Percentiles rank a stretch among this genome's conserved stretches.
These are phyloP conservation scores for Phytophthora multivora DNA, from an alignment of 352 stramenopile species.

Conservation along the genomic window DNA sequence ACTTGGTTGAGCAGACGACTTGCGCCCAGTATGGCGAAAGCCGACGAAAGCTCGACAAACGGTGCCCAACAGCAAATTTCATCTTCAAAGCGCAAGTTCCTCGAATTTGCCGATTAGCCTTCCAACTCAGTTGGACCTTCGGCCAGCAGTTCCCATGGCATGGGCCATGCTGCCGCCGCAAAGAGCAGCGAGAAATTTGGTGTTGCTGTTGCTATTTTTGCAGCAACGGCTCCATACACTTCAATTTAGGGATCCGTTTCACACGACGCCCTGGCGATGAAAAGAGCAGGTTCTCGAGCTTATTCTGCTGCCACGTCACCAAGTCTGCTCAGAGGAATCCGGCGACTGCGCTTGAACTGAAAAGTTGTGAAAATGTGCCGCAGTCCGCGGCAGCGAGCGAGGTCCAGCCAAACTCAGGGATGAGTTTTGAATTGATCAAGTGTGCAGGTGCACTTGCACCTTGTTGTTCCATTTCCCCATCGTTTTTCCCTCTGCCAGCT, in stretches of 20 bases:
- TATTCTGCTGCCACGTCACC: slow-evolving; percentile 19
- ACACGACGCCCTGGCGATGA: slow-evolving; percentile 11
- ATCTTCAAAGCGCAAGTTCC: slow-evolving; percentile 19
- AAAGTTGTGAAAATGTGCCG: background rate
- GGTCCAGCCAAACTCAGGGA: slow-evolving; percentile 15
- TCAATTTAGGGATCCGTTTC: slow-evolving; percentile 20
- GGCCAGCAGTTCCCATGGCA: slow-evolving; percentile 1
- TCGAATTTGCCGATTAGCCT: slow-evolving; percentile 26
- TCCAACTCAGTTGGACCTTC: background rate
- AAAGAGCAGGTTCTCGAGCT: slow-evolving; percentile 19
- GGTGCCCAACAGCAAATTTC: slow-evolving; percentile 10
- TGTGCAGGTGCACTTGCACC: slow-evolving; percentile 14
- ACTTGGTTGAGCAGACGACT: background rate
- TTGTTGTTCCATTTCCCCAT: slow-evolving; percentile 30
- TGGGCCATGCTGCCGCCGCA: background rate
- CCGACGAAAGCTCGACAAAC: background rate
- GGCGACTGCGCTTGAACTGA: background rate
- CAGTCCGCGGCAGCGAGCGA: background rate
- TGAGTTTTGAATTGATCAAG: slow-evolving; percentile 6
- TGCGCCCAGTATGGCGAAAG: slow-evolving; percentile 9
- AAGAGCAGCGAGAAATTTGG: slow-evolving; percentile 18
- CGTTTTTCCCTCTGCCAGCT: slow-evolving; percentile 23
- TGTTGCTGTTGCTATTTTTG: slow-evolving; percentile 5
- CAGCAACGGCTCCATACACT: slow-evolving; percentile 8
- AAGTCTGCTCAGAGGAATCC: background rate